Evolutionary conservation across 768 basidiomycete genomes (phyloP), one percentile per base, ranked within the genome.

Genomic region (Pleurotus tuber-regium): DNA sequence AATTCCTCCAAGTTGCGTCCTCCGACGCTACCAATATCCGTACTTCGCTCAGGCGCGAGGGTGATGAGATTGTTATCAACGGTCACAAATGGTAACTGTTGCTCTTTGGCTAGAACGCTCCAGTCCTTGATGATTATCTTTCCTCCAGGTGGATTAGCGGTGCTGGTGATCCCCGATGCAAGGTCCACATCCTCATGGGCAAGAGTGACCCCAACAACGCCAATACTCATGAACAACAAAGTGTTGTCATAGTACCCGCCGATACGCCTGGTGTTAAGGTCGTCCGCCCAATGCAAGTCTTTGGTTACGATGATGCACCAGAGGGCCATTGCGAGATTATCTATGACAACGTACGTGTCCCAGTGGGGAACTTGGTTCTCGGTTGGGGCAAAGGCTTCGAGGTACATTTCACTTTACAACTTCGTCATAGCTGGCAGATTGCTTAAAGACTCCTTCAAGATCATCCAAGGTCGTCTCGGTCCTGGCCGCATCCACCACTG

Each of bases 301-400:
- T 97, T 59, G 93, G 94, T 5, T 96, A 92, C 60, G 92, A 95
- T 60, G 93, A 95, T 64, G 94, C 95, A 4, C 92, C 94, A 0
- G 94, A 97, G 65, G 97, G 97, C 0, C 97, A 99, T 63, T 97
- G 87, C 61, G 97, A 99, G 70, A 80, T 99, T 49, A 80, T 89
- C 54, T 99, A 98, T 58, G 87, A 94, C 19, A 91, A 97, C 63
- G 97, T 98, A 23, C 84, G 91, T 28, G 87, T 99, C 14, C 93
- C 93, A 7, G 66, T 90, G 53, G 70, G 72, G 49, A 94, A 94
- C 64, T 65, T 98, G 43, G 80, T 99, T 11, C 78, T 89, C 19
- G 96, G 96, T 4, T 95, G 95, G 89, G 95, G 97, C 11, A 79
- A 80, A 57, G 97, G 97, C 4, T 99, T 99, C 59, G 97, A 98